Base-by-base conservation (phyloP, 805 yeast species). In the Yarrowia deformans region DNA sequence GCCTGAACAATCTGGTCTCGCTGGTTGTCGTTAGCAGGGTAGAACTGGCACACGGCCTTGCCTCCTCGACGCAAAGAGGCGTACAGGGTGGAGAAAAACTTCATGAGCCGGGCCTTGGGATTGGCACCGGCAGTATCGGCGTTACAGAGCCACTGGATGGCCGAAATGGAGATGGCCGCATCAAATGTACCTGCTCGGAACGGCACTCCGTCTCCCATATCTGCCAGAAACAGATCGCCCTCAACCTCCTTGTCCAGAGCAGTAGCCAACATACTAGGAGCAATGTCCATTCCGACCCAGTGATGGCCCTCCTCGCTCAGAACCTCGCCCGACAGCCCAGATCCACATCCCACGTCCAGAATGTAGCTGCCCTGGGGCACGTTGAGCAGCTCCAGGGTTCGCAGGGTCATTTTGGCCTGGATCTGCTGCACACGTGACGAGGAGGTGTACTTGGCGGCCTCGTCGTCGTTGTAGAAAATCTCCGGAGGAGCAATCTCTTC, bases 371-470 rank as follows among this genome's bases (percentile, higher is more conserved):
- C 81, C 1, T 87, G 86, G 39, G 90, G 89, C 48, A 95, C 79
- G 77, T 93, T 91, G 69, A 95, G 81, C 45, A 95, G 82, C 74
- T 95, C 99, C 58, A 95, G 81, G 0, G 98, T 97, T 74, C 99
- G 84, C 54, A 94, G 83, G 0, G 99, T 93, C 99, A 95, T 95
- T 77, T 91, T 90, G 1, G 98, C 98, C 79, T 95, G 99, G 75
- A 95, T 95, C 77, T 93, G 97, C 81, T 95, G 99, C 63, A 95
- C 97, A 84, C 99, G 95, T 5, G 97, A 90, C 6, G 97, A 91
- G 2, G 90, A 84, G 0, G 98, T 95, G 79, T 95, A 95, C 76
- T 95, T 95, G 72, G 84, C 83, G 0, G 98, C 90, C 79, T 95
- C 99, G 1, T 87, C 79, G 69, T 93, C 98, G 82, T 93, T 90